Evolutionary conservation across 768 basidiomycete species (phyloP).

Genomic region (Cystobasidiopsis lactophilus): DNA sequence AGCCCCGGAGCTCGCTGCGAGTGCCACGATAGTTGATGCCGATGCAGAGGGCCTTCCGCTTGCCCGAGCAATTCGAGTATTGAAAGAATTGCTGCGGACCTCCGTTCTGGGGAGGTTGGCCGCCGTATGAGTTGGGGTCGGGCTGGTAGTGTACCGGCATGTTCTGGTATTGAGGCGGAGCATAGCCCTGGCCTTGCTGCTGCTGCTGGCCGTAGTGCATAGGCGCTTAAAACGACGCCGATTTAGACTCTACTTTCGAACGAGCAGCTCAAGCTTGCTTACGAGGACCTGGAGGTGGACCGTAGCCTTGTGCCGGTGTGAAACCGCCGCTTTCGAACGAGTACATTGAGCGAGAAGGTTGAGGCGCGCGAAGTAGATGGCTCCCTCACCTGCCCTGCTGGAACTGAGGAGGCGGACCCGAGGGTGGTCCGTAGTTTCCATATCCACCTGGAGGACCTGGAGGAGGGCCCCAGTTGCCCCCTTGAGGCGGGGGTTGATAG

Average conservation of each 20-base stretch:
- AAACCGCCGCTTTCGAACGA: neutral
- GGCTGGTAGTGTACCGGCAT: slow-evolving; percentile 16
- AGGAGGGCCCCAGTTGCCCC: slow-evolving; percentile 1
- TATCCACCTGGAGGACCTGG: slow-evolving; percentile 1
- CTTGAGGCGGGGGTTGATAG: neutral
- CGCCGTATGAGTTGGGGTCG: neutral
- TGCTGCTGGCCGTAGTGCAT: slow-evolving; percentile 11
- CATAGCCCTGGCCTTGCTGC: neutral
- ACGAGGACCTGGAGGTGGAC: slow-evolving; percentile 4
- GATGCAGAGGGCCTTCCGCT: slow-evolving; percentile 66
- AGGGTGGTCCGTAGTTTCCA: no score
- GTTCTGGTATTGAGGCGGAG: slow-evolving; percentile 14
- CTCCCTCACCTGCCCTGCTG: slow-evolving; percentile 1
- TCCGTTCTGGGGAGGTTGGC: neutral
- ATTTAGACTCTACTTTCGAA: no score
- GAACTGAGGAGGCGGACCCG: slow-evolving; percentile 7
- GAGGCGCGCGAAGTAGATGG: no score
- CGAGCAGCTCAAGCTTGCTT: no score
- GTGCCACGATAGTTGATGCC: slow-evolving; percentile 61
- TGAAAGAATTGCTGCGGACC: slow-evolving; percentile 36
- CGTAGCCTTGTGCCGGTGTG: neutral
- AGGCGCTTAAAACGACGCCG: slow-evolving; percentile 2
- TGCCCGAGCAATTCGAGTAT: slow-evolving; percentile 40
- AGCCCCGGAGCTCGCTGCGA: slow-evolving; percentile 47
- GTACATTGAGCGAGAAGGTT: no score